These are phyloP conservation scores for Metschnikowia kofuensis DNA, from an alignment of 805 yeast species.

Conservation along the genomic window DNA sequence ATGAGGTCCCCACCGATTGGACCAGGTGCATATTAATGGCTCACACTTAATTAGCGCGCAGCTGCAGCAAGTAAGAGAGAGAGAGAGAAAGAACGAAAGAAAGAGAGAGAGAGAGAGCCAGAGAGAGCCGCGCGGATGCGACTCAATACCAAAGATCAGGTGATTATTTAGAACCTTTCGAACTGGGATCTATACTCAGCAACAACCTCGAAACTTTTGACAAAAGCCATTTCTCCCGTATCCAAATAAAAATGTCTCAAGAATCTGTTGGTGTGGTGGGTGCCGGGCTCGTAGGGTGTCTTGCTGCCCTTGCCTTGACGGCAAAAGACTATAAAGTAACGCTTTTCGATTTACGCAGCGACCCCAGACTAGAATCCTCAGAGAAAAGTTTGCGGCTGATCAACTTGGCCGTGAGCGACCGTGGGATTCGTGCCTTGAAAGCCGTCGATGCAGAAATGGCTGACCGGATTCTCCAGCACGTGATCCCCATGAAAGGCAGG, in stretches of 20 bases:
- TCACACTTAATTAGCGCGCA: neutral
- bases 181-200: too few species aligned
- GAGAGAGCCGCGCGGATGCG: neutral
- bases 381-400: constrained; percentile 60
- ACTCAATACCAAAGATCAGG: neutral
- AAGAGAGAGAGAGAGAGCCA: too few species aligned
- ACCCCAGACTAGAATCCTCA: constrained; percentile 48
- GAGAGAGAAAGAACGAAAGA: too few species aligned
- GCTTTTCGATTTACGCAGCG: constrained; percentile 67
- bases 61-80: neutral
- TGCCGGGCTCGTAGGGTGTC: constrained; percentile 87
- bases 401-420: constrained; percentile 81
- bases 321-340: constrained; percentile 70
- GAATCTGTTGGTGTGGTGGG: constrained; percentile 61
- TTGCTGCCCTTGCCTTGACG: constrained; percentile 77
- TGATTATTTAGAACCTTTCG: neutral
- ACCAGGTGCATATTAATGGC: neutral
- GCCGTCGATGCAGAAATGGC: constrained; percentile 61
- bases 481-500: constrained; percentile 85
- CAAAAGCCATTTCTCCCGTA: too few species aligned
- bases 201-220: too few species aligned
- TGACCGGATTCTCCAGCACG: constrained; percentile 49
- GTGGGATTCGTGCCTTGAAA: constrained; percentile 73
- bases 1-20: neutral
- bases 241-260: neutral